A percentile compares a stretch with the other conserved stretches of the same genome.
These are phyloP conservation scores for Scenedesmus sp. DNA, from an alignment of 163 green algal species.

Conservation along the genomic window DNA sequence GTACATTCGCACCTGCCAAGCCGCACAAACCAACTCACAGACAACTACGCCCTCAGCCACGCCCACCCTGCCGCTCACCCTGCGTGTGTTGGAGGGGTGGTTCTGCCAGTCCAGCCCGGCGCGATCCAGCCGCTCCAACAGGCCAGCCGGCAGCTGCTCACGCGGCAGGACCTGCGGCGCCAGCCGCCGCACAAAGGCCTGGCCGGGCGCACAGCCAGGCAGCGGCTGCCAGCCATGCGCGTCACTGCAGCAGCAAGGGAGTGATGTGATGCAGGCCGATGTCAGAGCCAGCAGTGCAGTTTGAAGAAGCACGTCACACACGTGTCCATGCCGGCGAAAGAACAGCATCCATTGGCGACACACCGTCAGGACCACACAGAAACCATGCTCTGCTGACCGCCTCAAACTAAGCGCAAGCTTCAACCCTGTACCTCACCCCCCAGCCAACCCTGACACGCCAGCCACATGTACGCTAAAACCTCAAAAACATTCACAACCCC, in stretches of 20 bases:
- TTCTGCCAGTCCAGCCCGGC: constrained; percentile 17
- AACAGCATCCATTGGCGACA: neutral
- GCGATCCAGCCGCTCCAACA: neutral
- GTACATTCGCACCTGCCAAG: neutral
- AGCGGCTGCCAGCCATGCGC: constrained; percentile 25
- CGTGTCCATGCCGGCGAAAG: neutral
- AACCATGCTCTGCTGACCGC: no score
- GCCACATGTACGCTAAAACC: neutral
- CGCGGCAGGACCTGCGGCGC: neutral
- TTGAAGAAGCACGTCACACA: no score
- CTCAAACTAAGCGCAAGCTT: no score
- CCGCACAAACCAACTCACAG: neutral
- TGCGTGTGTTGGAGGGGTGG: constrained; percentile 22
- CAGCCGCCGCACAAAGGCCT: constrained; percentile 20
- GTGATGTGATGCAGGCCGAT: neutral
- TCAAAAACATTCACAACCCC: neutral
- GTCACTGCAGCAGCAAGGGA: neutral
- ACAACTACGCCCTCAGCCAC: neutral
- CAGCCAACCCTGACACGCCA: neutral
- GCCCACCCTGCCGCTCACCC: neutral
- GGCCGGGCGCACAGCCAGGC: neutral
- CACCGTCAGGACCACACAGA: neutral
- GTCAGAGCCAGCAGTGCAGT: no score
- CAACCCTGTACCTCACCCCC: neutral
- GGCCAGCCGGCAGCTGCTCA: constrained; percentile 7